These are phyloP conservation scores for Emmonsia crescens DNA, from an alignment of 2,329 filamentous ascomycete species.

Conservation along the genomic window DNA sequence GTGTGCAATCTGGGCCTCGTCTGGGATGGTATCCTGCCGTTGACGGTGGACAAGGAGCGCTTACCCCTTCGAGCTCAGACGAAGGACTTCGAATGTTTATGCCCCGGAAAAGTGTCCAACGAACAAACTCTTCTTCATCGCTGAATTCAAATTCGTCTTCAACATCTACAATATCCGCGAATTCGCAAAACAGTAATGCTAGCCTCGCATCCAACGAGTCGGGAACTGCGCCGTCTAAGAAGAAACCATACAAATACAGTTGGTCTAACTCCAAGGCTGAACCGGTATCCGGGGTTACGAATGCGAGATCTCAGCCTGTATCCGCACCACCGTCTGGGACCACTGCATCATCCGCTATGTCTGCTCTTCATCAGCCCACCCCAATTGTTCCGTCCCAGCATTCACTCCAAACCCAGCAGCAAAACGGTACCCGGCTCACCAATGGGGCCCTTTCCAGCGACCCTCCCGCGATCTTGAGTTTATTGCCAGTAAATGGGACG, in stretches of 20 bases:
- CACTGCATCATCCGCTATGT: constrained; percentile 51
- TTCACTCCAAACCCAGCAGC: constrained; percentile 51
- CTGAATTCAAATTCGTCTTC: constrained; percentile 54
- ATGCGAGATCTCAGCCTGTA: constrained; percentile 50
- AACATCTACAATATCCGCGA: constrained; percentile 33
- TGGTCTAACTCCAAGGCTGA: constrained; percentile 58
- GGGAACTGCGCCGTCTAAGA: constrained; percentile 33
- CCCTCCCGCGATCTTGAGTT: constrained; percentile 67
- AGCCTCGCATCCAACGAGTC: constrained; percentile 27
- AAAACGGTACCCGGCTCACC: constrained; percentile 44
- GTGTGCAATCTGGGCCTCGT: constrained; percentile 50
- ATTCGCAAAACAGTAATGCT: constrained; percentile 27
- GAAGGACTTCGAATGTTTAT: constrained; percentile 80
- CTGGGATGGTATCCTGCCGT: constrained; percentile 49
- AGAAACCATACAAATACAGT: constrained; percentile 42
- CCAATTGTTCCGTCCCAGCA: constrained; percentile 58
- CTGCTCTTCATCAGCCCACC: constrained; percentile 52
- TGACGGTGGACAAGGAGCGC: constrained; percentile 49
- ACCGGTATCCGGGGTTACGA: constrained; percentile 52
- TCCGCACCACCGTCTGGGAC: constrained; percentile 47
- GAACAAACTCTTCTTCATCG: constrained; percentile 85
- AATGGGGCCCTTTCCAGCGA: constrained; percentile 38
- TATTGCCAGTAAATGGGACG: constrained; percentile 85
- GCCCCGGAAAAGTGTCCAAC: constrained; percentile 75
- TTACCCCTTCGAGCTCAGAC: constrained; percentile 67